These are phyloP conservation scores for Piper longum DNA, from an alignment of 164 flowering plant species.

Conservation along the genomic window DNA sequence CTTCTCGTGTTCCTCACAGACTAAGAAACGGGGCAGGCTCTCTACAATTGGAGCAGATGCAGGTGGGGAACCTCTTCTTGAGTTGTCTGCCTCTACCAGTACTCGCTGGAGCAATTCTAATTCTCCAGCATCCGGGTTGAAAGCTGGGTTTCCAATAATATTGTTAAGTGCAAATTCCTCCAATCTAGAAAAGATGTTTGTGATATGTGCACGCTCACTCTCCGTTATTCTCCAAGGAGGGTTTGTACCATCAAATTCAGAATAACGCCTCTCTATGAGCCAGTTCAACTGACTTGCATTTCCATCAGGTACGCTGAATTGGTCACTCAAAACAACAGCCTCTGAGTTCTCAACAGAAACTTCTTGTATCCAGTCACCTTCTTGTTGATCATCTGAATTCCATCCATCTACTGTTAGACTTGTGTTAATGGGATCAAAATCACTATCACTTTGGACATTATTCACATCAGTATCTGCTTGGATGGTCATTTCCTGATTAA, in stretches of 20 bases:
- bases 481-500: slow-evolving; percentile 32
- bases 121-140: slow-evolving; percentile 43
- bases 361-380: slow-evolving; percentile 38
- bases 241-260: slow-evolving; percentile 4
- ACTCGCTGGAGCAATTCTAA: slow-evolving; percentile 50
- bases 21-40: slow-evolving; percentile 38
- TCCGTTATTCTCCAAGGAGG: slow-evolving; percentile 23
- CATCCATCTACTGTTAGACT: slow-evolving; percentile 49
- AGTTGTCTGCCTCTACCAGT: slow-evolving; percentile 39
- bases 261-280: slow-evolving; percentile 1
- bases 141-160: slow-evolving; percentile 24
- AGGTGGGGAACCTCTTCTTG: slow-evolving; percentile 79
- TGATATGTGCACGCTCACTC: slow-evolving; percentile 14
- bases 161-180: slow-evolving; percentile 19
- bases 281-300: background rate
- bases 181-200: slow-evolving; percentile 15
- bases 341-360: slow-evolving; percentile 21
- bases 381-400: slow-evolving; percentile 41
- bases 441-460: slow-evolving; percentile 48
- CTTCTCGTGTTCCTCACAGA: slow-evolving; percentile 37
- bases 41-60: slow-evolving; percentile 51
- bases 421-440: slow-evolving; percentile 94
- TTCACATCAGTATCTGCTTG: slow-evolving; percentile 30
- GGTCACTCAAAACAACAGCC: slow-evolving; percentile 8
- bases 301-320: background rate